Evolutionary conservation across 208 protist genomes (phyloP).

Genomic region (Trypanosomatidae sp.): DNA sequence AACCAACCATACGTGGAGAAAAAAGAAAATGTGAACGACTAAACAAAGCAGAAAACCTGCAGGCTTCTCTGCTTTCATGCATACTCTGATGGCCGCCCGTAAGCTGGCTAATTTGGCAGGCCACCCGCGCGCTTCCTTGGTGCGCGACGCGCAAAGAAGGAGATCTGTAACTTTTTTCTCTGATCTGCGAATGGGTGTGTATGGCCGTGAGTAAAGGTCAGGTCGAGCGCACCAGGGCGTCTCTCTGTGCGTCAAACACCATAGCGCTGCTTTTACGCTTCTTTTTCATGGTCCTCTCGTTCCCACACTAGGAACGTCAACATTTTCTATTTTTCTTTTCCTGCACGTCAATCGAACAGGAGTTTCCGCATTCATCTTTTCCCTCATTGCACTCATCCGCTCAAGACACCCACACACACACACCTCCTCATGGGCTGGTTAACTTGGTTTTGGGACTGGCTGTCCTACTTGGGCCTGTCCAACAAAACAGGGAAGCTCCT

Average conservation of each 20-base stretch:
- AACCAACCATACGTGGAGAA: background rate
- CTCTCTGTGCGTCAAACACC: background rate
- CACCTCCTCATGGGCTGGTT: slow-evolving; percentile 63
- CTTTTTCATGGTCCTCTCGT: background rate
- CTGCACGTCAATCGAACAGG: too few relatives aligned
- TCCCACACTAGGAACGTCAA: background rate
- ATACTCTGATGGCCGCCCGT: background rate
- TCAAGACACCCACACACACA: background rate
- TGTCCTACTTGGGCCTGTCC: slow-evolving; percentile 91
- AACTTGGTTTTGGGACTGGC: slow-evolving; percentile 93
- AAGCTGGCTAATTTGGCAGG: background rate
- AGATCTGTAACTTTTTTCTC: background rate
- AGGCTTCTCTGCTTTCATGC: background rate
- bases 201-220: background rate
- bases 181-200: background rate
- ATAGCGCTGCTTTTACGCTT: background rate
- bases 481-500: slow-evolving; percentile 96
- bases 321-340: background rate
- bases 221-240: background rate
- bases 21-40: too few relatives aligned
- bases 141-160: background rate
- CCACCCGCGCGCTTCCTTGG: background rate
- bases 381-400: background rate
- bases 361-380: background rate
- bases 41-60: too few relatives aligned